Base-by-base conservation (phyloP, 441 rosid species). In the California macrophylla region DNA sequence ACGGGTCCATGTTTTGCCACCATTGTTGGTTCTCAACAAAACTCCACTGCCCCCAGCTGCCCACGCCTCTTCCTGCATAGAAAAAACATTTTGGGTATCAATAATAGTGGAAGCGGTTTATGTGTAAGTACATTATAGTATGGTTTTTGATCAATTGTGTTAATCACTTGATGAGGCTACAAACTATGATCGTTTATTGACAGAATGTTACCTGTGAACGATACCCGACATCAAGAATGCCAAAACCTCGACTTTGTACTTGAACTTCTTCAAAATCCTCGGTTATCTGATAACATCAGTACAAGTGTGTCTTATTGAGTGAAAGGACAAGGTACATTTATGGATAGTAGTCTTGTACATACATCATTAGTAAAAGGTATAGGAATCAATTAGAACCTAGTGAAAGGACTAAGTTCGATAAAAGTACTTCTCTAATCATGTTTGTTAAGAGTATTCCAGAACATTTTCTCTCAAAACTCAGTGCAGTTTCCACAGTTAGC, bases 1-100 rank as follows among this genome's bases (percentile, higher is more conserved):
- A 68, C 96, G 96, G 77, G 70, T 84, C 97, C 96, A 91, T 50
- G 87, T 75, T 81, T 84, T 89, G 45, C 98, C 96, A 64, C 98
- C 98, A 78, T 93, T 89, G 38, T 79, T 88, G 50, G 98, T 89
- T 85, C 90, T 89, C 76, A 93, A 80, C 71, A 93, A 75, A 80
- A 91, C 32, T 64, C 97, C 98, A 73, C 96, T 89, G 65, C 97
- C 98, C 30, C 98, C 98, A 25, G 93, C 97, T 63, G 98, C 97
- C 98, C 98, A 93, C 68, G 98, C 98, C 84, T 93, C 98, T 61
- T 87, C 95, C 97, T 91, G 77, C 71, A 70, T 16, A 62, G 61
- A 36, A 15, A 72, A 34, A 34, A 4, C 58, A 21, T 71, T 64
- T 6, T 52, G 24, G 4, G 28, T 15, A 42, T 3, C 10, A 3